Base-by-base conservation (phyloP, 208 protist species). In the Crithidia sp. region DNA sequence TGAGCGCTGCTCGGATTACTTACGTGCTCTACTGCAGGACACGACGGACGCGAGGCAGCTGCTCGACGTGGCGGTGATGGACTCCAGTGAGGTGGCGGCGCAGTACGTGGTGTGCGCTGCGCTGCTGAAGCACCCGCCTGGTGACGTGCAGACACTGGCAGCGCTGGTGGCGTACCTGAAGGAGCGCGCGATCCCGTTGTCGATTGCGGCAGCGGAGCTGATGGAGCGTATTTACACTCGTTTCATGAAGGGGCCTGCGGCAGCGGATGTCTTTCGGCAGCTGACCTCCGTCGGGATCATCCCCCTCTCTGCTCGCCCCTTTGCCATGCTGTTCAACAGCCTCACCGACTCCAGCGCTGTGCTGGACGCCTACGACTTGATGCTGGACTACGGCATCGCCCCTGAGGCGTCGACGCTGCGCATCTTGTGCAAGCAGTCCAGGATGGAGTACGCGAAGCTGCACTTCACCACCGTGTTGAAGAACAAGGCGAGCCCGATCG, bases 271-370 rank as follows among this genome's bases (percentile, higher is more conserved):
- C 13, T 92, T 96, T 61, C 39, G 71, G 28, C 69, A 81, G 16
- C 84, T 93, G 76, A 75, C 67, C 9, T 75, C 62, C n/a, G 84
- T 79, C 37, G 88, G 92, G 7, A 67, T 96, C 47, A 66, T 81
- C 12, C 92, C 92, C 5, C 67, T 95, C 60, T 87, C 85, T 14
- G 90, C 81, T 7, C 81, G 88, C 1, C 88, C 89, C n/a, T 96
- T 95, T 76, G 89, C 86, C 44, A 89, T 96, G 79, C 67, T 96
- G 17, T 95, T 96, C 81, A 96, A 91, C 71, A 83, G 70, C 65
- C 66, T 81, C n/a, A 73, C 69, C 5, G 72, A 83, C 47, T 3
- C 67, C 13, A 84, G 78, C 72, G 74, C 71, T 14, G 80, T 92
- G 16, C 58, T 96, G 40, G 89, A 94, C 54, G 94, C 94, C 68